Evolutionary conservation across 2,329 filamentous ascomycete genomes (phyloP).

Genomic region (Aspergillaceae sp.): DNA sequence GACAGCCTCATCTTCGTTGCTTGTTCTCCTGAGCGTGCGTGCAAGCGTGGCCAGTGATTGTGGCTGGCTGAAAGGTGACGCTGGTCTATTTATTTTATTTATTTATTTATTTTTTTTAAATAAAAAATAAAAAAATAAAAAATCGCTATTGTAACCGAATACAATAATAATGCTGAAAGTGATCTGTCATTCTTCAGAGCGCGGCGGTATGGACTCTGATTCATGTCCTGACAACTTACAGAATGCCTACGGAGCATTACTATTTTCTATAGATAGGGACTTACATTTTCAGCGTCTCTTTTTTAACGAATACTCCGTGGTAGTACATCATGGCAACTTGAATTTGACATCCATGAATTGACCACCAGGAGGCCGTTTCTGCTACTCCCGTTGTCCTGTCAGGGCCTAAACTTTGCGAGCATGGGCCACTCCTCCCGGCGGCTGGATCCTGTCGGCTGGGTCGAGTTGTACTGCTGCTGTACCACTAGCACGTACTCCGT

Average conservation of each 20-base stretch:
- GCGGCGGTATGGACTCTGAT: not conserved
- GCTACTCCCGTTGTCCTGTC: slow-evolving; percentile 19
- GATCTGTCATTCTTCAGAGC: not conserved
- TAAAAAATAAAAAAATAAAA: too few species aligned
- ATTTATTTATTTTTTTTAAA: too few species aligned
- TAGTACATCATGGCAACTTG: not conserved
- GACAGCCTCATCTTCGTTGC: not conserved
- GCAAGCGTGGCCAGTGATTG: not conserved
- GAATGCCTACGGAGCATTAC: too few species aligned
- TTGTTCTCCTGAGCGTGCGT: not conserved
- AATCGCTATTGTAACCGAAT: too few species aligned
- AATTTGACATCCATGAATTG: slow-evolving; percentile 1
- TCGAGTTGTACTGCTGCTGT: not conserved
- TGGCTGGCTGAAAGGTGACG: not conserved
- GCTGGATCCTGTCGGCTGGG: slow-evolving; percentile 5
- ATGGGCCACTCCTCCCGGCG: slow-evolving; percentile 10
- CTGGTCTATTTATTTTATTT: not conserved
- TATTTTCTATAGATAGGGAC: too few species aligned
- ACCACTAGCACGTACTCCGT: too few species aligned
- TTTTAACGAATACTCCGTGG: not conserved
- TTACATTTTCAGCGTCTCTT: not conserved
- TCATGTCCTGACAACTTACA: too few species aligned
- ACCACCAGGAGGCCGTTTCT: slow-evolving; percentile 13
- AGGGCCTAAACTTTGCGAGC: slow-evolving; percentile 17
- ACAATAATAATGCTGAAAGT: not conserved